A percentile compares a stretch with the other conserved stretches of the same genome.
phyloP scores from a whole-genome alignment of 2,329 filamentous ascomycete genomes.

The Pseudopithomyces chartarum region DNA sequence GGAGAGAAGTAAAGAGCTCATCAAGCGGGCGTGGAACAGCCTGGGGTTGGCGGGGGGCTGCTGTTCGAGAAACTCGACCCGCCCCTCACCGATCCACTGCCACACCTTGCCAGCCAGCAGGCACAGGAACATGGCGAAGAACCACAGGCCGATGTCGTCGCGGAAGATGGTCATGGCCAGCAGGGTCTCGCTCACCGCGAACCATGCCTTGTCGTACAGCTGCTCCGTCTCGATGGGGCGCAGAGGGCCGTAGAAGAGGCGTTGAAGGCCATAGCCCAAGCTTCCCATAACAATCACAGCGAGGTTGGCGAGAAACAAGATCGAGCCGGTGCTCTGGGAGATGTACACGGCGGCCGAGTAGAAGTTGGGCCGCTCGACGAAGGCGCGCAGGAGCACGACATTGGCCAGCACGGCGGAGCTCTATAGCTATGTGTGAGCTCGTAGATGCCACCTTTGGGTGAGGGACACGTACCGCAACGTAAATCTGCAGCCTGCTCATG shows the following conservation, averaged over 20 bases:
- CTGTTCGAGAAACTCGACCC: conserved; percentile 93
- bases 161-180: conserved; percentile 98
- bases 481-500: conserved; percentile 42
- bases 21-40: conserved; percentile 83
- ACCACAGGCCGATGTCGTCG: conserved; percentile 92
- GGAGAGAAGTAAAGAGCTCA: conserved; percentile 77
- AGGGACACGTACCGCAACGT: conserved; percentile 36
- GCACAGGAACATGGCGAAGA: conserved; percentile 93
- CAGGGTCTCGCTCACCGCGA: conserved; percentile 94
- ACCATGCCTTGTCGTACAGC: conserved; percentile 97
- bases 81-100: conserved; percentile 96
- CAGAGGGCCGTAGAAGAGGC: conserved; percentile 86
- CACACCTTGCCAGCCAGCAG: conserved; percentile 94
- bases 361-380: conserved; percentile 95
- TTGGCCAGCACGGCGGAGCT: conserved; percentile 82
- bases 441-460: background rate
- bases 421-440: conserved; percentile 30
- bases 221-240: conserved; percentile 96
- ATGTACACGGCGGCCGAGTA: conserved; percentile 98
- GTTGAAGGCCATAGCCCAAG: conserved; percentile 85
- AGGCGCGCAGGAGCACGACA: conserved; percentile 83
- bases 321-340: conserved; percentile 91
- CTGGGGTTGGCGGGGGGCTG: conserved; percentile 88
- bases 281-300: conserved; percentile 79
- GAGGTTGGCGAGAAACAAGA: conserved; percentile 93